A percentile compares a stretch with the other conserved stretches of the same genome.
Evolutionary conservation across 345 rosid genomes (phyloP).

Genomic region (Populus ilicifolia): DNA sequence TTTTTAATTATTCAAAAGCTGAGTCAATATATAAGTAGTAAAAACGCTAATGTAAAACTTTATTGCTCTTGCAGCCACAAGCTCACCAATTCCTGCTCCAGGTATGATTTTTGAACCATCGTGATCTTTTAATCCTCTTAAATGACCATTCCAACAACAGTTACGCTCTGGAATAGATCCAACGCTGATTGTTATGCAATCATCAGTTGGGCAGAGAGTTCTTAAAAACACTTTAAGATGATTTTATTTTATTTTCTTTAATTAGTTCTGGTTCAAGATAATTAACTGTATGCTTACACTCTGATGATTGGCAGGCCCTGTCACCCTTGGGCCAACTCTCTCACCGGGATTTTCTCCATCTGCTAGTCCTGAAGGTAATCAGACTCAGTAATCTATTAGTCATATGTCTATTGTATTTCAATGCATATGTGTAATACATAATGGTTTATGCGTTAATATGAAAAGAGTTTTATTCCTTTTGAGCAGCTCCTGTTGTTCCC

Average conservation of each 20-base stretch:
- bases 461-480: neutral
- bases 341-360: constrained; percentile 50
- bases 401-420: neutral
- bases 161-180: neutral
- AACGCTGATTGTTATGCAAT: neutral
- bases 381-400: neutral
- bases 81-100: constrained; percentile 70
- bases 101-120: constrained; percentile 31
- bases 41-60: neutral
- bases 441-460: neutral
- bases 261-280: no score
- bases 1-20: neutral
- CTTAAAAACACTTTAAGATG: neutral
- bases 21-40: neutral
- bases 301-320: constrained; percentile 44
- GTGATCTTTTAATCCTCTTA: neutral
- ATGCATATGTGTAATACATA: neutral
- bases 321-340: constrained; percentile 40
- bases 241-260: neutral
- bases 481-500: constrained; percentile 48
- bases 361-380: constrained; percentile 41
- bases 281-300: neutral
- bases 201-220: neutral
- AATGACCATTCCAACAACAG: neutral
- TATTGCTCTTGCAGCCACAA: constrained; percentile 39